A percentile compares a stretch with the other conserved stretches of the same genome.
Conservation (phyloP, 208 protist species). For the Leishmania major region DNA sequence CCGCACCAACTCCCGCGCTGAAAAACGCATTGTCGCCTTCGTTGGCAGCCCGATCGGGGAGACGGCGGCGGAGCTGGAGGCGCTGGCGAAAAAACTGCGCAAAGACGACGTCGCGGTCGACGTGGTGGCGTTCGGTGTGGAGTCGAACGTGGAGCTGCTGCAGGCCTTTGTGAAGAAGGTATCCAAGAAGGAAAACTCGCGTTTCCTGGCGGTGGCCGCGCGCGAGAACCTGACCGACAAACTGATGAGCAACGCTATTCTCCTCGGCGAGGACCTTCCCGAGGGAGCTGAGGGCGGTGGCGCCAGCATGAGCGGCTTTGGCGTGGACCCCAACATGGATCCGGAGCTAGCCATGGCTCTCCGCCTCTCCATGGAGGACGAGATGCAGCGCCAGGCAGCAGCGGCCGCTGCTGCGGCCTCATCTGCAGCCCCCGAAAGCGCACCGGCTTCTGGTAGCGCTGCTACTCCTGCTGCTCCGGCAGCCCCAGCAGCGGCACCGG, state of each 20-base stretch:
- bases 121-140: slow-evolving; percentile 96
- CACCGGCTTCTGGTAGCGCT: slow-evolving; percentile 6
- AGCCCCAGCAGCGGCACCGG: background rate
- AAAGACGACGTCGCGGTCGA: slow-evolving; percentile 98
- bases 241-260: slow-evolving; percentile 92
- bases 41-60: slow-evolving; percentile 95
- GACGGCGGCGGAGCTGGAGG: slow-evolving; percentile 85
- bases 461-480: slow-evolving; percentile 10
- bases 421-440: slow-evolving; percentile 22
- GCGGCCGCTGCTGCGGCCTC: slow-evolving; percentile 40
- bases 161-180: slow-evolving; percentile 91
- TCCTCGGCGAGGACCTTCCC: slow-evolving; percentile 57
- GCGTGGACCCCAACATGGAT: slow-evolving; percentile 91
- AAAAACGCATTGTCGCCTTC: slow-evolving; percentile 98
- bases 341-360: slow-evolving; percentile 96
- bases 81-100: slow-evolving; percentile 95
- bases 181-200: slow-evolving; percentile 84
- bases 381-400: slow-evolving; percentile 88
- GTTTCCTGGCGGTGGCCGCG: slow-evolving; percentile 81
- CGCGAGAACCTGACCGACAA: slow-evolving; percentile 91
- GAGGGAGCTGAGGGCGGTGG: slow-evolving; percentile 22
- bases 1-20: slow-evolving; percentile 93
- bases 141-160: slow-evolving; percentile 92
- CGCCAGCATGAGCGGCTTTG: slow-evolving; percentile 61
- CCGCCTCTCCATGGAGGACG: slow-evolving; percentile 94